Evolutionary conservation across 495 filamentous ascomycete genomes (phyloP), one percentile per base, ranked within the genome.

Genomic region (Jackrogersella multiformis): DNA sequence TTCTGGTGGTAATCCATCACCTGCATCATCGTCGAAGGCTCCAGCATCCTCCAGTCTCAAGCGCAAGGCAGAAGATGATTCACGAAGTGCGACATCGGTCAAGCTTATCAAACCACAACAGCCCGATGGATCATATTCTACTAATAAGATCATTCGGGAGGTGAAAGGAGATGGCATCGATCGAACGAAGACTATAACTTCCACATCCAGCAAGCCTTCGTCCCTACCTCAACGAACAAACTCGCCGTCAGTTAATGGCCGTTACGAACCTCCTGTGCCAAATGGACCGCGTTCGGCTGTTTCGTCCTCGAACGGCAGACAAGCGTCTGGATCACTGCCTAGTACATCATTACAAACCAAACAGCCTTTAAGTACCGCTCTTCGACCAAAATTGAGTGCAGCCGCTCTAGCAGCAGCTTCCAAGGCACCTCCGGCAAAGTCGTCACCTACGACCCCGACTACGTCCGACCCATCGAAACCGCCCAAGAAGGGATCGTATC

Each of bases 401-500:
- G 13, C 48, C 13, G 34, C 69, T 34, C 41, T 58, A 28, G 38
- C 69, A 12, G 44, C 72, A 55, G 42, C 56, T 28, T 53, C 68
- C 9, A 73, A 66, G 52, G 64, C 26, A 10, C 44, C 60, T 26
- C 64, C 61, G n/a, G 48, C 69, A 8, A 74, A 56, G 28, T 56
- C 70, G 36, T 71, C 65, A 13, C 66, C 72, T 41, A 68, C 74
- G 8, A 75, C 59, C 9, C 66, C 69, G 16, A 68, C 69, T 5
- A 13, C 64, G 18, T 55, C 72, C 1, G 71, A 72, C 16, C 65
- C 66, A n/a, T 74, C 78, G 4, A 75, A 68, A 36, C 69, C 81
- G n/a, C 85, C 82, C 10, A 89, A 89, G 70, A 90, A 89, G 63
- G 82, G 88, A 1, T 88, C 87, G 1, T 93, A 80, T 70, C 82